A percentile compares a stretch with the other conserved stretches of the same genome.
Evolutionary conservation across 768 basidiomycete genomes (phyloP).

Genomic region (Psilocybe cyanescens): DNA sequence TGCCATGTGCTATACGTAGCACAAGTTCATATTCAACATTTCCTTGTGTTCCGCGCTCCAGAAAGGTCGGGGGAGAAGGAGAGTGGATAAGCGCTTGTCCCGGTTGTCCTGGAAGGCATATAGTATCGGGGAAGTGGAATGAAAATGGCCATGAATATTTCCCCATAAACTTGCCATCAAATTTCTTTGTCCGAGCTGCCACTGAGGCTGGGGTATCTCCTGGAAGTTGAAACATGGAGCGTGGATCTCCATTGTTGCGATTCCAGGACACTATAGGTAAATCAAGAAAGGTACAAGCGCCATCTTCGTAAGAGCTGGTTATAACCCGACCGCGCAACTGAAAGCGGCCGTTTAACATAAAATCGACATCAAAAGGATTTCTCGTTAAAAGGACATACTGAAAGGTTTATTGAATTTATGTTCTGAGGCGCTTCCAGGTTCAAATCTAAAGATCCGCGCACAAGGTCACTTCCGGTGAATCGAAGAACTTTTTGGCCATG

Average conservation of each 20-base stretch:
- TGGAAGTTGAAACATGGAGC: conserved; percentile 19
- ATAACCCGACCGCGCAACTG: conserved; percentile 35
- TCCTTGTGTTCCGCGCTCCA: conserved; percentile 33
- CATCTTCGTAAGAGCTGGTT: conserved; percentile 30
- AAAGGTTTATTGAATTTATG: conserved; percentile 31
- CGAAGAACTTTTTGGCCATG: conserved; percentile 20
- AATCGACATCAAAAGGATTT: background rate
- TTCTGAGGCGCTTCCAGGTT: conserved; percentile 30
- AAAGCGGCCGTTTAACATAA: background rate
- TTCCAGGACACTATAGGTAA: conserved; percentile 33
- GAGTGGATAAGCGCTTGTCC: conserved; percentile 6
- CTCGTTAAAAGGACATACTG: conserved; percentile 22
- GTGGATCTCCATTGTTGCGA: conserved; percentile 34
- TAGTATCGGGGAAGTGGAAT: conserved; percentile 38
- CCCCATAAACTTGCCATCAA: conserved; percentile 37
- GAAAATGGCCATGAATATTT: conserved; percentile 43
- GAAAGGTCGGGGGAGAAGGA: conserved; percentile 38
- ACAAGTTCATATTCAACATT: conserved; percentile 41
- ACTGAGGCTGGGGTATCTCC: background rate
- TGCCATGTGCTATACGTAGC: conserved; percentile 39
- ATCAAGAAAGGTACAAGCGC: conserved; percentile 33
- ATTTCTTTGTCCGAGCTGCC: conserved; percentile 23
- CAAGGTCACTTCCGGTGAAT: conserved; percentile 26
- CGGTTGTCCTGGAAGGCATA: conserved; percentile 14
- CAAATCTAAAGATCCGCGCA: conserved; percentile 32